Evolutionary conservation across 2,329 filamentous ascomycete species (phyloP).

Genomic region (Verticillium isaacii): DNA sequence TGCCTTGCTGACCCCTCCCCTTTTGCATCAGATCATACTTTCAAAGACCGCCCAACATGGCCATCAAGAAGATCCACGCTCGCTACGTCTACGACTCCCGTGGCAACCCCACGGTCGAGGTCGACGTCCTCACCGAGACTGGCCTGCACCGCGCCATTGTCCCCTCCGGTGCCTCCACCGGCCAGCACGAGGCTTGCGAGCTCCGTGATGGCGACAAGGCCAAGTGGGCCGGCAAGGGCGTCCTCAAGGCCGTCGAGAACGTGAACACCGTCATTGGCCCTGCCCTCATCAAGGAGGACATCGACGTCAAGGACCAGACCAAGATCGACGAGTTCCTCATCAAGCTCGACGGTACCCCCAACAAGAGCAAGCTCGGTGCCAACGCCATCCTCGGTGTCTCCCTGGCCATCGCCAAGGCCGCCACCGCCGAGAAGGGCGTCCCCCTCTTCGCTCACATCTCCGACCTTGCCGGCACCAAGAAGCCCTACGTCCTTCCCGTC

Average conservation of each 20-base stretch:
- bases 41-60: conserved; percentile 57
- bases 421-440: conserved; percentile 81
- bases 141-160: conserved; percentile 93
- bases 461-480: conserved; percentile 83
- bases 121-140: conserved; percentile 88
- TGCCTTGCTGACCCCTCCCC: background rate
- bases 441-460: conserved; percentile 86
- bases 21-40: background rate
- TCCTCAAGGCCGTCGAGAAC: conserved; percentile 79
- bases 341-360: conserved; percentile 76
- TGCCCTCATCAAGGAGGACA: conserved; percentile 73
- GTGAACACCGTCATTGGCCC: conserved; percentile 80
- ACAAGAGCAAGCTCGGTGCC: conserved; percentile 85
- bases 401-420: conserved; percentile 82
- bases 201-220: conserved; percentile 85
- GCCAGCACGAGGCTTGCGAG: conserved; percentile 86
- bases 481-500: conserved; percentile 84
- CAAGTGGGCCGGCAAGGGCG: conserved; percentile 85
- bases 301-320: conserved; percentile 84
- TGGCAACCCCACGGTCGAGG: conserved; percentile 95
- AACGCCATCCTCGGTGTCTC: conserved; percentile 85
- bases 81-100: conserved; percentile 98
- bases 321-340: conserved; percentile 81
- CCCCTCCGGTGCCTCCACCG: conserved; percentile 86
- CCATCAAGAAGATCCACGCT: conserved; percentile 84